Evolutionary conservation across 345 rosid genomes (phyloP), one percentile per base, ranked within the genome.

Genomic region (Cardiospermum halicacabum): DNA sequence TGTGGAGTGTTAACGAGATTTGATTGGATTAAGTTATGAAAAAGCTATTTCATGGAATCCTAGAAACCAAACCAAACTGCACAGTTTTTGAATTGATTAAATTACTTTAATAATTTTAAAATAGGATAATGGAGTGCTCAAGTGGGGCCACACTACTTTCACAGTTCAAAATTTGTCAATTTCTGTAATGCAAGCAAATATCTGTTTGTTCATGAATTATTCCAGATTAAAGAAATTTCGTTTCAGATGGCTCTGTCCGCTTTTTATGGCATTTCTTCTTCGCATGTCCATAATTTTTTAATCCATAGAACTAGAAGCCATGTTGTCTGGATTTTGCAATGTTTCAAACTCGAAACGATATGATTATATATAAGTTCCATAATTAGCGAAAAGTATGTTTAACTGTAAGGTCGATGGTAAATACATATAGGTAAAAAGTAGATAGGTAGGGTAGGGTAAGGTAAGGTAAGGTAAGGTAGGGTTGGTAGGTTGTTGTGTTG

Each of bases 241-340:
- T 3, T 28, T 26, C 39, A 18, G n/a, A 61, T 11, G n/a, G 21
- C 28, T 30, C 58, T 39, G 25, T 58, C 58, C 48, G 25, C 62
- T 19, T 69, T 53, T 24, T 3, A 65, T 69, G 59, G 32, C 58
- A 25, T 63, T 58, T 76, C 80, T 21, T 27, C 40, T 57, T 2
- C 4, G 9, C 56, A 22, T 27, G 6, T 34, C 9, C 39, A 28
- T 13, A 1, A n/a, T n/a, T n/a, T n/a, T n/a, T n/a, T n/a, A n/a
- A n/a, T n/a, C n/a, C n/a, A n/a, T n/a, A n/a, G n/a, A n/a, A n/a
- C n/a, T n/a, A n/a, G n/a, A n/a, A n/a, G n/a, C n/a, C n/a, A n/a
- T n/a, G n/a, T n/a, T n/a, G n/a, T n/a, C n/a, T n/a, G n/a, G n/a
- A n/a, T n/a, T n/a, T n/a, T n/a, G n/a, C n/a, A n/a, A n/a, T n/a